Evolutionary conservation across 768 basidiomycete genomes (phyloP), one percentile per base, ranked within the genome.

Genomic region (Amanita inopinata): DNA sequence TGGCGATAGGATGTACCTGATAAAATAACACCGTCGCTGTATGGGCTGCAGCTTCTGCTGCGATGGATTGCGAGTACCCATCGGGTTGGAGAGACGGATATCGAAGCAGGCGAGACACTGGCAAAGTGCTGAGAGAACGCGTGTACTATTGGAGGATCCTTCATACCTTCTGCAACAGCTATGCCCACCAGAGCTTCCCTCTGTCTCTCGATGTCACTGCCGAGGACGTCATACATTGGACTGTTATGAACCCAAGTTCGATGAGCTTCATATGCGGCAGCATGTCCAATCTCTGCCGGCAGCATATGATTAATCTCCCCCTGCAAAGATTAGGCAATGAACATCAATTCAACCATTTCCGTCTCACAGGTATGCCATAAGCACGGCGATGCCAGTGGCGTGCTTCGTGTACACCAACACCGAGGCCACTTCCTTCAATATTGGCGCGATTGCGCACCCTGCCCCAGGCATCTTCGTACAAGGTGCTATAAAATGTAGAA

Each of bases 221-320:
- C 68, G 3, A 82, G 51, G 11, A 76, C 73, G 37, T 74, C 71
- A 44, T 78, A 74, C 33, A 80, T 64, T 4, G 60, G 64, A 30
- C 58, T 70, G 49, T 78, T 74, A 50, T 76, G 69, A 38, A 74
- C 74, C 76, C 79, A 80, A 19, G 71, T 70, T 11, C 82, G 70
- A 56, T 80, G 78, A 0, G 83, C 82, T 57, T 86, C 83, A 54
- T 83, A 86, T 2, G 80, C 83, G 7, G 83, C 83, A 3, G 84
- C 85, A 50, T 80, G 73, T 0, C 85, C 85, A 12, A 88, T 69
- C 45, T 85, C 80, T 12, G 60, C 52, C 0, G 83, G 78, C 4
- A 65, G 57, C 60, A 84, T 63, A 32, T 61, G 56, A 39, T 57
- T 59, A 12, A 79, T 56, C 44, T 75, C 73, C 28, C 71, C 69